Percentiles rank a stretch among this genome's conserved stretches.
Evolutionary conservation across 2,329 filamentous ascomycete genomes (phyloP).

Genomic region (Arthroderma sp.): DNA sequence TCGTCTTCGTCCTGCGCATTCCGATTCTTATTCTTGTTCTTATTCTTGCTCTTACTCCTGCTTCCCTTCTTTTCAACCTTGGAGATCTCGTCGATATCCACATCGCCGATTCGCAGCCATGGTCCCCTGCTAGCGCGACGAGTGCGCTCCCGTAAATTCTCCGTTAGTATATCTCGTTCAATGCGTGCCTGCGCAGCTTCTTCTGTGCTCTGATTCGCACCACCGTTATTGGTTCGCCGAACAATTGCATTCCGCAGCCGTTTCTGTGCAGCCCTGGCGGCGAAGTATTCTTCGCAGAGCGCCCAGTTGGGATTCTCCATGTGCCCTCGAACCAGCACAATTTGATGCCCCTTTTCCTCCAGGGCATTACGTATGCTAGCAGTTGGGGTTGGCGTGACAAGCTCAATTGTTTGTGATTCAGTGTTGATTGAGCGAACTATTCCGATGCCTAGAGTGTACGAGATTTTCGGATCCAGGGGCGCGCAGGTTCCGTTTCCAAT

Average conservation of each 20-base stretch:
- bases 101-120: conserved; percentile 22
- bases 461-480: conserved; percentile 35
- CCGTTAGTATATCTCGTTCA: conserved; percentile 14
- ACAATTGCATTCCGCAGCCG: conserved; percentile 14
- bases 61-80: neutral
- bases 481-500: conserved; percentile 27
- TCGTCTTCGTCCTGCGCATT: conserved; percentile 13
- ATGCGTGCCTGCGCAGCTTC: conserved; percentile 2
- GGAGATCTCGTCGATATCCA: neutral
- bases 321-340: conserved; percentile 37
- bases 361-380: conserved; percentile 19
- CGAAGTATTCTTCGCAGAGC: conserved; percentile 30
- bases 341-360: conserved; percentile 21
- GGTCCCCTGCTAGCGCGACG: conserved; percentile 26
- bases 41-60: neutral
- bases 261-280: conserved; percentile 25
- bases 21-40: neutral
- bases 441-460: conserved; percentile 38
- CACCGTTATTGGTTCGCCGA: neutral
- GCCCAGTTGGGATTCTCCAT: conserved; percentile 35
- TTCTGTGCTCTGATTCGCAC: neutral
- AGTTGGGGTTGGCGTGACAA: conserved; percentile 36
- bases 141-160: conserved; percentile 22
- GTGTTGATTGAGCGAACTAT: conserved; percentile 31
- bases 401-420: conserved; percentile 27